Evolutionary conservation across 176 grass and related monocot genomes (phyloP), one percentile per base, ranked within the genome.

Genomic region (Coix lacrymajobi): DNA sequence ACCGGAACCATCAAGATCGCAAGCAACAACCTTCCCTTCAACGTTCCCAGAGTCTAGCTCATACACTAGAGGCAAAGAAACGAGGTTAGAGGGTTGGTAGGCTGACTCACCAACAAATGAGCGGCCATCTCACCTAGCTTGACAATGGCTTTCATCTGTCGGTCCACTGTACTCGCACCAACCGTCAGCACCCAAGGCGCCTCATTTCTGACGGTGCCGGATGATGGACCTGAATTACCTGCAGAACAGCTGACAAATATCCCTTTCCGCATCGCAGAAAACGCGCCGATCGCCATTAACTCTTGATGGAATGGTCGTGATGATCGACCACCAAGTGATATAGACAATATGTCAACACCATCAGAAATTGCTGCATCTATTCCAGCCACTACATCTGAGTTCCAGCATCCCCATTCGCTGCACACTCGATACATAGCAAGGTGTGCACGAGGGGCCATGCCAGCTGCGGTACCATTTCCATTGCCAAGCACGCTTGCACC

Each of bases 381-480:
- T 25, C 77, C 88, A 3, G 88, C 88, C 13, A 85, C 9, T 15
- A 90, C 25, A 29, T 90, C 81, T 8, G 64, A 43, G 0, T 4
- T 4, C 8, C 1, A 34, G 22, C 91, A 93, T 16, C 54, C 66
- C 0, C 0, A 0, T 16, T 1, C 0, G 5, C 3, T 9, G 67
- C 92, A 94, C 1, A 91, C 88, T 65, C 84, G 45, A 56, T 94
- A 94, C 30, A 94, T 83, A 16, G 92, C 73, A 4, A 94, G 7
- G 54, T 94, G 88, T 3, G 92, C 88, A 11, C 16, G 60, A 33
- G 88, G 88, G 2, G 85, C 92, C 73, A 90, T 85, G 51, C 88
- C 91, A 31, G 86, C 29, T 6, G 91, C 91, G 0, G 85, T 90
- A 30, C 88, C 85, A 7, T 76, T 90, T 5, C 77, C 88, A 49